Evolutionary conservation across 1,139 yeast genomes (phyloP).

Genomic region (Blastobotrys ciferrii): DNA sequence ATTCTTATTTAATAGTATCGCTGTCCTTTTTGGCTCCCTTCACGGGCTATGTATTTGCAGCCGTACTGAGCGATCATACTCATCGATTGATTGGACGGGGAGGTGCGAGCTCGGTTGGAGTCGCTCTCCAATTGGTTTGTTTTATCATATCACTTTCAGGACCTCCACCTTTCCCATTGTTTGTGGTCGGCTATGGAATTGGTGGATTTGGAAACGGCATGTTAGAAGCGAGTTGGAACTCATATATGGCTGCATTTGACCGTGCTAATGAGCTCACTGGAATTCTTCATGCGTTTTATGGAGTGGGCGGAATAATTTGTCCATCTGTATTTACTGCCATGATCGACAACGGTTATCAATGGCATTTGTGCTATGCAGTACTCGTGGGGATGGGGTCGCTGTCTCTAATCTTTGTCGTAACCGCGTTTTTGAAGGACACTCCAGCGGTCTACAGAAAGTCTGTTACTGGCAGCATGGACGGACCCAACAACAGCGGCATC

Average conservation of each 20-base stretch:
- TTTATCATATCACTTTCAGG: slow-evolving; percentile 44
- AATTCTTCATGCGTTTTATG: slow-evolving; percentile 57
- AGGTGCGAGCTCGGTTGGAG: slow-evolving; percentile 42
- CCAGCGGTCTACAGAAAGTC: slow-evolving; percentile 20
- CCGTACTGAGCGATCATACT: slow-evolving; percentile 35
- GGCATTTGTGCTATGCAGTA: slow-evolving; percentile 56
- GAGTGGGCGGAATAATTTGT: slow-evolving; percentile 60
- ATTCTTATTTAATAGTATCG: slow-evolving; percentile 30
- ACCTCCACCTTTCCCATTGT: slow-evolving; percentile 42
- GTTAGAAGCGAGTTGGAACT: slow-evolving; percentile 55
- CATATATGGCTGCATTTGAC: slow-evolving; percentile 50
- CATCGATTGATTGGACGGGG: slow-evolving; percentile 45
- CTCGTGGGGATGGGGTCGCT: slow-evolving; percentile 42
- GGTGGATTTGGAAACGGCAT: slow-evolving; percentile 62
- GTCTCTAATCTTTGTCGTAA: slow-evolving; percentile 36
- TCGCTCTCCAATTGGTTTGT: slow-evolving; percentile 40
- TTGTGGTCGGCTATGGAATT: slow-evolving; percentile 53
- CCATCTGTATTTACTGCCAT: slow-evolving; percentile 59
- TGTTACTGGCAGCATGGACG: slow-evolving; percentile 14
- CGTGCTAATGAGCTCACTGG: slow-evolving; percentile 52
- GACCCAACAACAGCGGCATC: slow-evolving; percentile 14
- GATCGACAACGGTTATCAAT: slow-evolving; percentile 46
- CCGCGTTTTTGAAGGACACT: slow-evolving; percentile 31
- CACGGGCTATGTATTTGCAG: slow-evolving; percentile 41
- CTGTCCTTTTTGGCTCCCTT: slow-evolving; percentile 34